Percentiles rank a stretch among this genome's conserved stretches.
Evolutionary conservation across 2,329 filamentous ascomycete species (phyloP).

Genomic region (Plenodomus lindquistii): DNA sequence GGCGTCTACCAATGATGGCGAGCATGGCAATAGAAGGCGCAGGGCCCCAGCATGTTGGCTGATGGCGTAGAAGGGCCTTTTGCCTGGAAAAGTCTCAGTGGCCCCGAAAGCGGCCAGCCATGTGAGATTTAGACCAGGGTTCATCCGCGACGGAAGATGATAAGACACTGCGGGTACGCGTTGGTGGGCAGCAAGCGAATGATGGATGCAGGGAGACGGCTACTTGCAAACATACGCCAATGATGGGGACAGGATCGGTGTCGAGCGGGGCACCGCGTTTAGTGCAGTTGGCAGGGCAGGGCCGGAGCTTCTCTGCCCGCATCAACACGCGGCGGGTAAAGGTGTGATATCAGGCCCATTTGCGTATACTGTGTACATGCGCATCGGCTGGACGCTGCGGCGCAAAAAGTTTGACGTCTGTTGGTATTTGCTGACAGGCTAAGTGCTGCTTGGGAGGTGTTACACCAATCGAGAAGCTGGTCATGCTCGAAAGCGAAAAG

Average conservation of each 20-base stretch:
- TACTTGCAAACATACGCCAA: slow-evolving; percentile 15
- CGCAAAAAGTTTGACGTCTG: neutral
- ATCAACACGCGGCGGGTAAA: slow-evolving; percentile 10
- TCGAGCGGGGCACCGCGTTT: slow-evolving; percentile 11
- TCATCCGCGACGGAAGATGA: slow-evolving; percentile 29
- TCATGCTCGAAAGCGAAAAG: slow-evolving; percentile 12
- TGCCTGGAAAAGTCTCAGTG: slow-evolving; percentile 30
- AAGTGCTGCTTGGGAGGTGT: slow-evolving; percentile 6
- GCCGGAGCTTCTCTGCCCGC: slow-evolving; percentile 4
- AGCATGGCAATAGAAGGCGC: slow-evolving; percentile 17
- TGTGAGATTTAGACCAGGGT: slow-evolving; percentile 36
- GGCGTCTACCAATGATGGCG: slow-evolving; percentile 32
- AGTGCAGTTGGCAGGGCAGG: slow-evolving; percentile 9
- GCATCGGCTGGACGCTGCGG: neutral
- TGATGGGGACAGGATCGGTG: slow-evolving; percentile 10
- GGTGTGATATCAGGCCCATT: neutral
- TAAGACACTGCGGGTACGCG: slow-evolving; percentile 27
- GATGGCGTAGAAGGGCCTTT: slow-evolving; percentile 24
- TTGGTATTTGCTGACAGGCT: neutral
- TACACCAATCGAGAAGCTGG: slow-evolving; percentile 25
- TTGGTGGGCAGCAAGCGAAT: slow-evolving; percentile 20
- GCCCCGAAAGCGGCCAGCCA: slow-evolving; percentile 32
- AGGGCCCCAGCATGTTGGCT: slow-evolving; percentile 24
- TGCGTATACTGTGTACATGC: neutral
- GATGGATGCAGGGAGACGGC: slow-evolving; percentile 15